Evolutionary conservation across 2,329 filamentous ascomycete species (phyloP).

Genomic region (Diaporthe helianthi): DNA sequence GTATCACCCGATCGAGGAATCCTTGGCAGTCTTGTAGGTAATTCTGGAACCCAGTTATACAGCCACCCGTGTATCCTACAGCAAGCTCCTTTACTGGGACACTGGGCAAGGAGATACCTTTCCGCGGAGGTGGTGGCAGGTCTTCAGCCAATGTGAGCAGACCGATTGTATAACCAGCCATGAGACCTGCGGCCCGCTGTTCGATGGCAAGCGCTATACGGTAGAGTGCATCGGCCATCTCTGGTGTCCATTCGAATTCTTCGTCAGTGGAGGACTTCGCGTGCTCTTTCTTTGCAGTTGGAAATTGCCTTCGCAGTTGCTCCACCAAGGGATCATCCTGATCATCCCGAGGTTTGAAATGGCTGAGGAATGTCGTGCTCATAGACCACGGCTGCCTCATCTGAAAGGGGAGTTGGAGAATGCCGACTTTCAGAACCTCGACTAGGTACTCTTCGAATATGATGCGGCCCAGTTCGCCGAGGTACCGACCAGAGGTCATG

Average conservation of each 20-base stretch:
- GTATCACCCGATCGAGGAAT: conserved; percentile 66
- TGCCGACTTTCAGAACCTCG: conserved; percentile 47
- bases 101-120: not conserved
- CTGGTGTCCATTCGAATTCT: conserved; percentile 69
- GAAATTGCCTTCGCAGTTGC: conserved; percentile 61
- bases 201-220: conserved; percentile 75
- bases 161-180: conserved; percentile 75
- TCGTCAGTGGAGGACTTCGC: conserved; percentile 34
- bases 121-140: conserved; percentile 48
- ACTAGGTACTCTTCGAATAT: conserved; percentile 72
- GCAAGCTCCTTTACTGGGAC: conserved; percentile 62
- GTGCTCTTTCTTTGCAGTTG: conserved; percentile 47
- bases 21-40: conserved; percentile 74
- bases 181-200: conserved; percentile 73
- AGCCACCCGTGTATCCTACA: conserved; percentile 81
- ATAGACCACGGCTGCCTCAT: conserved; percentile 67
- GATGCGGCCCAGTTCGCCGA: conserved; percentile 77
- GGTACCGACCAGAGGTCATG: conserved; percentile 80
- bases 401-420: conserved; percentile 58
- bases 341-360: conserved; percentile 64
- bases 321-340: conserved; percentile 47
- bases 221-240: conserved; percentile 65
- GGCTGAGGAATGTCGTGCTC: conserved; percentile 76
- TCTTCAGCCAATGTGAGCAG: conserved; percentile 74
- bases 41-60: conserved; percentile 80